Conservation (phyloP, 1,139 yeast genomes). For the Blastobotrys malaysiensis region DNA sequence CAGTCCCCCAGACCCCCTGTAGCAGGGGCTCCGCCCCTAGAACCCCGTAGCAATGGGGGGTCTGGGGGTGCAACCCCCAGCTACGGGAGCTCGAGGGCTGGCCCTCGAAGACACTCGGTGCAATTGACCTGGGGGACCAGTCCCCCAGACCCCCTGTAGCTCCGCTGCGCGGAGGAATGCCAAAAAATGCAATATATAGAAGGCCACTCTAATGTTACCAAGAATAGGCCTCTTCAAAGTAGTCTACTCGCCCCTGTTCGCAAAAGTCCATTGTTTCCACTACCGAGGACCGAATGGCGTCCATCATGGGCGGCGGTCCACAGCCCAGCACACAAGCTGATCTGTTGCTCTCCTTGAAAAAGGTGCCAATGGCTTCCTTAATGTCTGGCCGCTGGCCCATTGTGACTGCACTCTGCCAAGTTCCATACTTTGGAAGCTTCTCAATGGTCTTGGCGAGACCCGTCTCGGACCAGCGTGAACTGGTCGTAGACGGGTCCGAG, state of each 20-base stretch:
- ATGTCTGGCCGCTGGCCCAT: constrained; percentile 26
- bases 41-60: no score
- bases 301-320: constrained; percentile 38
- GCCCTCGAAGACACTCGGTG: no score
- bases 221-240: constrained; percentile 36
- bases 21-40: no score
- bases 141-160: no score
- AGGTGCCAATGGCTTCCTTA: constrained; percentile 20
- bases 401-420: constrained; percentile 16
- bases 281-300: constrained; percentile 28
- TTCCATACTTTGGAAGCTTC: background rate
- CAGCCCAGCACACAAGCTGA: constrained; percentile 35
- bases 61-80: no score
- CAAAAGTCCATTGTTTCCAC: constrained; percentile 27
- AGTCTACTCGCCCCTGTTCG: constrained; percentile 32
- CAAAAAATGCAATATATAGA: no score
- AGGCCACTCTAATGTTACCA: constrained; percentile 27
- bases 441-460: background rate
- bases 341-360: constrained; percentile 26
- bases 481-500: background rate
- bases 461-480: background rate
- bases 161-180: no score
- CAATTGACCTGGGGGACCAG: no score
- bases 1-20: no score
- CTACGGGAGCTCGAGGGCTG: no score